Percentiles rank a stretch among this genome's conserved stretches.
Conservation (phyloP, 805 yeast species). For the Teunomyces funiuensis region DNA sequence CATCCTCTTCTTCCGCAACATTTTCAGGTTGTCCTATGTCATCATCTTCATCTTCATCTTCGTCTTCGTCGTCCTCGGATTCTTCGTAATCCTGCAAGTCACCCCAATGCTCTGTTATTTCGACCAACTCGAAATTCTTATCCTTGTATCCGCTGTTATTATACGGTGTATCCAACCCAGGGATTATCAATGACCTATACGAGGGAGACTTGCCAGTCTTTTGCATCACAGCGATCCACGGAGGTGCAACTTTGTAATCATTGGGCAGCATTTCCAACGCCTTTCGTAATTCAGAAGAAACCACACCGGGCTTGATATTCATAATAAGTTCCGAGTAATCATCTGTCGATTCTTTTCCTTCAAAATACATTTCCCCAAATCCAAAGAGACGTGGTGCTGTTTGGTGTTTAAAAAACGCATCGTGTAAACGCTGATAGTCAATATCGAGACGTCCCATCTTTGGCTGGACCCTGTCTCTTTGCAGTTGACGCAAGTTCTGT, state of each 20-base stretch:
- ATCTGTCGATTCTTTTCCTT: conserved; percentile 60
- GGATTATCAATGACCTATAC: conserved; percentile 64
- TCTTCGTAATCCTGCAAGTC: conserved; percentile 30
- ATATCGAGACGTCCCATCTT: conserved; percentile 83
- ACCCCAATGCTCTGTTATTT: conserved; percentile 33
- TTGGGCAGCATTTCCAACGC: conserved; percentile 68
- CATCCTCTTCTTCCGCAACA: conserved; percentile 56
- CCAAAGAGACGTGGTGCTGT: conserved; percentile 65
- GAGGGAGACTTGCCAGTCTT: conserved; percentile 81
- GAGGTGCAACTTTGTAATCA: conserved; percentile 52
- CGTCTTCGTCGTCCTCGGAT: conserved; percentile 57
- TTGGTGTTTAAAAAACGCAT: conserved; percentile 84
- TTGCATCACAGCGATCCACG: conserved; percentile 76
- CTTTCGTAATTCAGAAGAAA: conserved; percentile 58
- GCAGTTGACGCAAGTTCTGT: conserved; percentile 63
- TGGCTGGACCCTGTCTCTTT: conserved; percentile 85
- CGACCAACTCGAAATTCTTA: conserved; percentile 9
- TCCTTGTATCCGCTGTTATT: conserved; percentile 34
- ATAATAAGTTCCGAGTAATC: conserved; percentile 36
- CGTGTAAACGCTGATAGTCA: conserved; percentile 77
- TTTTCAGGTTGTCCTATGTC: conserved; percentile 35
- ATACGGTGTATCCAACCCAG: conserved; percentile 41
- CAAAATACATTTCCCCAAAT: conserved; percentile 79
- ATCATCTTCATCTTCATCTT: conserved; percentile 38
- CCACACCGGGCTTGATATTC: conserved; percentile 61